Conservation (phyloP, 2,329 filamentous ascomycete genomes). For the Fusarium neocosmosporiellum region DNA sequence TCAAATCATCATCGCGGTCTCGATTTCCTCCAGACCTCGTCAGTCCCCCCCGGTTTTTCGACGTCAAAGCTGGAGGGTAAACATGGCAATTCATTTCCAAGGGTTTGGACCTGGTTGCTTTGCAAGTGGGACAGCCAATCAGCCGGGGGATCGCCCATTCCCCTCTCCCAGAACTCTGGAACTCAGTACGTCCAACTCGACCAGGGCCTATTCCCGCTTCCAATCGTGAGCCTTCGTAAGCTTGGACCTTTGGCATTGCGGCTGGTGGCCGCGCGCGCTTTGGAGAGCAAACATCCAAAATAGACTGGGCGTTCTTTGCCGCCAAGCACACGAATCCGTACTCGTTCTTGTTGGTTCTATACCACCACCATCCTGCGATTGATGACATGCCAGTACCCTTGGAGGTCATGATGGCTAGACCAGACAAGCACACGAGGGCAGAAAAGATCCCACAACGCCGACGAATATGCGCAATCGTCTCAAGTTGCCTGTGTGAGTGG, state of each 20-base stretch:
- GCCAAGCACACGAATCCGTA: slow-evolving; percentile 3
- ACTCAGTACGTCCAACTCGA: slow-evolving; percentile 9
- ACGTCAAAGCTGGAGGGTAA: slow-evolving; percentile 17
- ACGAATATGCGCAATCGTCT: slow-evolving; percentile 16
- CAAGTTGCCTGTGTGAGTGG: slow-evolving; percentile 9
- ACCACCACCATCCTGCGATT: neutral
- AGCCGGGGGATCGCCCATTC: slow-evolving; percentile 31
- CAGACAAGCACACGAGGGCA: slow-evolving; percentile 13
- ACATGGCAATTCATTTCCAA: slow-evolving; percentile 18
- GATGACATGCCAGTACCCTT: slow-evolving; percentile 4
- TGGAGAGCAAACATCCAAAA: slow-evolving; percentile 11
- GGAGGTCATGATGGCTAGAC: neutral
- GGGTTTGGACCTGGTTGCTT: slow-evolving; percentile 27
- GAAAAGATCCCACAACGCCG: neutral
- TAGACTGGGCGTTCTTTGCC: neutral
- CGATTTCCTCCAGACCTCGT: neutral
- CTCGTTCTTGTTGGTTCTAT: slow-evolving; percentile 2
- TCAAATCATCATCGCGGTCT: neutral
- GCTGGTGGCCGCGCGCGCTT: slow-evolving; percentile 10
- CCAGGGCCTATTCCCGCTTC: slow-evolving; percentile 15
- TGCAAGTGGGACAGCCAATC: slow-evolving; percentile 33
- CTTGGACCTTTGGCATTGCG: slow-evolving; percentile 5
- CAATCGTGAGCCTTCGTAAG: slow-evolving; percentile 19
- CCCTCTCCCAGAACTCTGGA: slow-evolving; percentile 37
- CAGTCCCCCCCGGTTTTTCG: neutral